Conservation (phyloP, 1,139 yeast species). For the Taphrina deformans region DNA sequence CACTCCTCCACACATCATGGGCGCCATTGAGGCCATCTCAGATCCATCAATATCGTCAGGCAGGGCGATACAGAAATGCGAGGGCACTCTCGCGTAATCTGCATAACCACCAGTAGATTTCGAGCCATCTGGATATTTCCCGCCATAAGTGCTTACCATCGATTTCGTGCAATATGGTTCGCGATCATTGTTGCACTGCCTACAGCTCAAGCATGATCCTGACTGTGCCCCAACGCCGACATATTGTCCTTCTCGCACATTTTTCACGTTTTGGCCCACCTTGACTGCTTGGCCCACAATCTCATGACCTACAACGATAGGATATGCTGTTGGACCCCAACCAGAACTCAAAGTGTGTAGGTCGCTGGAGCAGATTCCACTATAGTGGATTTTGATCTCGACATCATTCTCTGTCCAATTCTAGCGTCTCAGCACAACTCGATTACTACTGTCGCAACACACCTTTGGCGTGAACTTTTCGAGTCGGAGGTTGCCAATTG, state of each 20-base stretch:
- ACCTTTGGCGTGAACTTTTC: conserved; percentile 36
- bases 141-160: conserved; percentile 50
- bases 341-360: conserved; percentile 52
- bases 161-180: conserved; percentile 54
- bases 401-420: conserved; percentile 39
- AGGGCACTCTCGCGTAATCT: conserved; percentile 56
- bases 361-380: conserved; percentile 65
- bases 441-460: not conserved
- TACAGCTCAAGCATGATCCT: conserved; percentile 54
- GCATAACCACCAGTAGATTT: conserved; percentile 62
- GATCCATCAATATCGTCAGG: conserved; percentile 56
- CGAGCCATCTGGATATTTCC: conserved; percentile 40
- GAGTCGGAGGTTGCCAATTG: conserved; percentile 38
- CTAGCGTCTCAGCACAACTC: not conserved
- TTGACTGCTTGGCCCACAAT: conserved; percentile 57
- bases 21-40: conserved; percentile 50
- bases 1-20: conserved; percentile 64
- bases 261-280: conserved; percentile 53
- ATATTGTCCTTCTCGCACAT: conserved; percentile 55
- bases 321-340: conserved; percentile 46
- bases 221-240: conserved; percentile 64
- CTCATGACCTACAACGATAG: conserved; percentile 55
- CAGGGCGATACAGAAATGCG: conserved; percentile 56
- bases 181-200: conserved; percentile 51
- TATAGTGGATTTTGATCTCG: conserved; percentile 38